A percentile compares a stretch with the other conserved stretches of the same genome.
These are phyloP conservation scores for Suillus weaverae DNA, from an alignment of 768 basidiomycete genomes.

Conservation along the genomic window DNA sequence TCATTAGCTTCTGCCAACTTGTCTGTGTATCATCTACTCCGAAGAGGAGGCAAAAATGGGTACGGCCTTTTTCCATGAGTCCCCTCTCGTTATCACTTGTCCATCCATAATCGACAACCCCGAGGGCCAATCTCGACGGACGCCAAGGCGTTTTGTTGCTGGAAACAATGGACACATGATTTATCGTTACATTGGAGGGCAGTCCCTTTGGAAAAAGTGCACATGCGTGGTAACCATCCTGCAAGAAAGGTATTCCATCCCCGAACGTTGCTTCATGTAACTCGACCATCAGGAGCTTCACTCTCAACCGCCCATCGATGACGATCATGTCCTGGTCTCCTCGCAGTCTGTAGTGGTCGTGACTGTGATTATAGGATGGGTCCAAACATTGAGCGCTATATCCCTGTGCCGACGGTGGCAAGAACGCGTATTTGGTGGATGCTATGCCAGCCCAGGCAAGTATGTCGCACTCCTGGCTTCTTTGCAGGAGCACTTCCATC, in stretches of 20 bases:
- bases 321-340: slow-evolving; percentile 19
- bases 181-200: not conserved
- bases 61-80: slow-evolving; percentile 1
- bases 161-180: not conserved
- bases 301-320: not conserved
- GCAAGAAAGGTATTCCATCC: not conserved
- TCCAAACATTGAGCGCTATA: slow-evolving; percentile 12
- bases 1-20: slow-evolving; percentile 15
- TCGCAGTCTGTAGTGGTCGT: slow-evolving; percentile 21
- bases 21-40: slow-evolving; percentile 4
- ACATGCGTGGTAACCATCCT: not conserved
- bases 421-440: slow-evolving; percentile 9
- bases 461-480: slow-evolving; percentile 20
- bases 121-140: slow-evolving; percentile 15
- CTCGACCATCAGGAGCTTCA: not conserved
- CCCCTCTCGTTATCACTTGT: slow-evolving; percentile 14
- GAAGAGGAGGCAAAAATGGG: slow-evolving; percentile 23
- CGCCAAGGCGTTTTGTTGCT: not conserved
- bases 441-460: slow-evolving; percentile 24
- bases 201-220: not conserved
- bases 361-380: slow-evolving; percentile 1
- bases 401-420: slow-evolving; percentile 18
- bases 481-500: slow-evolving; percentile 18
- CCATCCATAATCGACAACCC: slow-evolving; percentile 24
- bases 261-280: not conserved